Evolutionary conservation across 2,329 filamentous ascomycete species (phyloP).

Genomic region (Ceratocystis albifundus): DNA sequence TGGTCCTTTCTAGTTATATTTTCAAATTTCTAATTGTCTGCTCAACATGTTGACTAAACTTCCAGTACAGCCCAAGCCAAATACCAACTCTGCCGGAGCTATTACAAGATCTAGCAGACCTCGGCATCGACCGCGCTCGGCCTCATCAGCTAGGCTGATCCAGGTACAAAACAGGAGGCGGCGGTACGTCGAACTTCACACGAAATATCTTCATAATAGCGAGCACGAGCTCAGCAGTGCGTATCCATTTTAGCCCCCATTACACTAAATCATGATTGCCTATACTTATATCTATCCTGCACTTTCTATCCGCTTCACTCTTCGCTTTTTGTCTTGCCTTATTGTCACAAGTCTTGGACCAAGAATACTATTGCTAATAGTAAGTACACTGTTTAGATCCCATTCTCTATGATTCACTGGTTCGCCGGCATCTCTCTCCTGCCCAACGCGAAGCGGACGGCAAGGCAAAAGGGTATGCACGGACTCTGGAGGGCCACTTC

Average conservation of each 20-base stretch:
- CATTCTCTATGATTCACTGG: conserved; percentile 66
- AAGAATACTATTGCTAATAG: no score
- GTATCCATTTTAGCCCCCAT: conserved; percentile 20
- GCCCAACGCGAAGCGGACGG: conserved; percentile 64
- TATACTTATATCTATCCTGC: neutral
- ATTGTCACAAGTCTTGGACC: neutral
- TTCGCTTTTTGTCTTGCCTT: neutral
- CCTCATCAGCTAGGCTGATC: conserved; percentile 37
- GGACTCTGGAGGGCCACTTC: conserved; percentile 66
- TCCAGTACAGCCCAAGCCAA: neutral
- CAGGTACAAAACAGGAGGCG: conserved; percentile 63
- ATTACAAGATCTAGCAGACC: neutral
- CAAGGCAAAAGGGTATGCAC: conserved; percentile 63
- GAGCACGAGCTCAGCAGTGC: conserved; percentile 47
- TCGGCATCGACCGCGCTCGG: conserved; percentile 30
- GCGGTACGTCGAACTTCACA: conserved; percentile 60
- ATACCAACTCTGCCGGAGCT: neutral
- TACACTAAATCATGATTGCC: neutral
- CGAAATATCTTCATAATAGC: conserved; percentile 53
- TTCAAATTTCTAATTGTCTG: no score
- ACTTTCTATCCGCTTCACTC: neutral
- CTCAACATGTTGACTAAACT: neutral
- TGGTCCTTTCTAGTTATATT: no score
- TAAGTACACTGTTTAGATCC: conserved; percentile 43
- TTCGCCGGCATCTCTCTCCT: conserved; percentile 64